phyloP scores from a whole-genome alignment of 179 eudicot species.

The Beta macrorhiza region DNA sequence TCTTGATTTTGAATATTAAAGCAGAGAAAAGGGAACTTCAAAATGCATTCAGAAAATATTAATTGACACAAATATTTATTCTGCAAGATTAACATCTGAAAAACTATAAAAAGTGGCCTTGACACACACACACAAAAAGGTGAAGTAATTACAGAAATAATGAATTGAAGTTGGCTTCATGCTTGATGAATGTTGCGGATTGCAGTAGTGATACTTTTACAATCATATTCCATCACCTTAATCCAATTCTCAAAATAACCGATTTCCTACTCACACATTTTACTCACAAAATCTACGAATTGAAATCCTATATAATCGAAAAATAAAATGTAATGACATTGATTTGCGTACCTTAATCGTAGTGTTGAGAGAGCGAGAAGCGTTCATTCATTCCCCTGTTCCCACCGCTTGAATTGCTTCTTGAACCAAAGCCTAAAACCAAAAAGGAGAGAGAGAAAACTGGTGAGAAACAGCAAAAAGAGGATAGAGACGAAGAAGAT shows the following conservation, averaged over 20 bases:
- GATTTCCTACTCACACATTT: conserved; percentile 52
- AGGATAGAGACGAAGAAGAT: too few relatives aligned
- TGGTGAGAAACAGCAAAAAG: too few relatives aligned
- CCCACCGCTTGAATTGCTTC: too few relatives aligned
- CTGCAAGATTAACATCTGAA: not conserved
- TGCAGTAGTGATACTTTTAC: conserved; percentile 73
- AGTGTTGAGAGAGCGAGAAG: conserved; percentile 65
- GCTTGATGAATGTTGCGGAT: conserved; percentile 72
- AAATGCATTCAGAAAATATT: not conserved
- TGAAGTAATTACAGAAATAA: conserved; percentile 11
- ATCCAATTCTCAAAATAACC: conserved; percentile 99
- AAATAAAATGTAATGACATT: not conserved
- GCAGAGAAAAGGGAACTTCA: not conserved
- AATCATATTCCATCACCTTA: conserved; percentile 86
- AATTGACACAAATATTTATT: not conserved
- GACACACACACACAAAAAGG: too few relatives aligned
- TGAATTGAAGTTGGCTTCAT: conserved; percentile 16
- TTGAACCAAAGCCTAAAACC: too few relatives aligned
- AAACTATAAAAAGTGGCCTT: not conserved
- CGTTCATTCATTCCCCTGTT: conserved; percentile 52
- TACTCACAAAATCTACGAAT: not conserved
- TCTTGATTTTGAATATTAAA: too few relatives aligned
- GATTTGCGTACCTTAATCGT: conserved; percentile 59
- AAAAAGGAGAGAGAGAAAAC: too few relatives aligned
- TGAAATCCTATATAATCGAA: too few relatives aligned